Percentiles rank a stretch among this genome's conserved stretches.
These are phyloP conservation scores for Coffea eugenioides DNA, from an alignment of 257 asterid genomes.

Conservation along the genomic window DNA sequence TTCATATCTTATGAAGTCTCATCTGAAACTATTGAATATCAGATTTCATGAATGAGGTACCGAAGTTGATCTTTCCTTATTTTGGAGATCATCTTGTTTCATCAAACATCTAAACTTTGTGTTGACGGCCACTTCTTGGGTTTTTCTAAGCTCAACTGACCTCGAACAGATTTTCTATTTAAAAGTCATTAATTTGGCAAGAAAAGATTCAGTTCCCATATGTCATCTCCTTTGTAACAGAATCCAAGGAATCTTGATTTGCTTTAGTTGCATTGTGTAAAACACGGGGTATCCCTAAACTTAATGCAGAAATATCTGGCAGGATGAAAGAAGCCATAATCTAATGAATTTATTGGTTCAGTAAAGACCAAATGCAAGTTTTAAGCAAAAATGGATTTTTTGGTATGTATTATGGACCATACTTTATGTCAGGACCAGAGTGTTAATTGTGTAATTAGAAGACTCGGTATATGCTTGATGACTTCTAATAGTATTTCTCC, in stretches of 20 bases:
- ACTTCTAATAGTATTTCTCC: constrained; percentile 9
- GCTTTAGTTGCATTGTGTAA: neutral
- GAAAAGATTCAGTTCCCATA: too few species aligned
- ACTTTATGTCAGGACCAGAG: neutral
- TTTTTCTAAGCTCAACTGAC: too few species aligned
- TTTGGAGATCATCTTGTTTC: too few species aligned
- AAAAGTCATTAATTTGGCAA: too few species aligned
- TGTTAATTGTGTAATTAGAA: neutral
- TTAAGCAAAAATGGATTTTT: neutral
- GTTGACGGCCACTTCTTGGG: too few species aligned
- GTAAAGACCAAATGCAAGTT: neutral
- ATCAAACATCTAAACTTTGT: too few species aligned
- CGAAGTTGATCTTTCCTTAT: neutral
- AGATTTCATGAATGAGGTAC: neutral
- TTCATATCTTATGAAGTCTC: neutral
- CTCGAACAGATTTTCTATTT: too few species aligned
- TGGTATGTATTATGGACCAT: too few species aligned
- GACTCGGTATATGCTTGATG: neutral
- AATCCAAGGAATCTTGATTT: neutral
- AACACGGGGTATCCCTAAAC: neutral
- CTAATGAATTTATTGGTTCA: neutral
- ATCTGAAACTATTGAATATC: too few species aligned
- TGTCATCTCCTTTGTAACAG: neutral
- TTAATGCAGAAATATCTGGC: neutral
- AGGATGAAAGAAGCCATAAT: neutral